Base-by-base conservation (phyloP, 129 eudicot genomes). In the Lactuca saligna region DNA sequence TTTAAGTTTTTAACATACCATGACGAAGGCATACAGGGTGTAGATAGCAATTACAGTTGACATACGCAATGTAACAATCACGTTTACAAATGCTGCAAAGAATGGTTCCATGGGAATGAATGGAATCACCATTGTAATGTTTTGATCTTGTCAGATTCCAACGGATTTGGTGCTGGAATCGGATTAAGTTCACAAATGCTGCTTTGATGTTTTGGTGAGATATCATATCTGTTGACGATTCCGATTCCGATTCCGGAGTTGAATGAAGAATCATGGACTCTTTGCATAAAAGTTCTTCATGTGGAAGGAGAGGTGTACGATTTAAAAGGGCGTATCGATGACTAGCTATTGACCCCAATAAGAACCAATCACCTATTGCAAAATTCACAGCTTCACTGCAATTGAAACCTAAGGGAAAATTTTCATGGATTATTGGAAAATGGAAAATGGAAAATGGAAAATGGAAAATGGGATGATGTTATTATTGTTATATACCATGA, bases 301-400 rank as follows among this genome's bases (percentile, higher is more conserved):
- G 87, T 13, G 98, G 98, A 64, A 92, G 89, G 37, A 92, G 85
- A 66, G 98, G 98, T 46, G 79, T 68, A 74, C 98, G 89, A 67
- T 84, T 86, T 31, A 92, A 81, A 73, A 86, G 76, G 14, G 98
- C 88, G 75, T 92, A 92, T 72, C 96, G 96, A 57, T 83, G 95
- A 54, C 98, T 89, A 60, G 98, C 96, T 16, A 89, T 66, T 39
- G 95, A 82, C 17, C 96, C 97, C 69, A 92, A 66, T 9, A 89
- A 85, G 75, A 92, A 92, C 98, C 98, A 92, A 68, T 92, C 96
- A 44, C 98, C 91, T 50, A 83, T 75, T 12, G 99, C 99, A 80
- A 94, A 94, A 79, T 94, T 94, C 25, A 94, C 99, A 34, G 99
- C 99, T 69, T 92, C 98, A 0, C 96, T 91, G 81, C 98, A 92